Evolutionary conservation across 2,329 filamentous ascomycete genomes (phyloP).

Genomic region (Polytolypa hystricis): DNA sequence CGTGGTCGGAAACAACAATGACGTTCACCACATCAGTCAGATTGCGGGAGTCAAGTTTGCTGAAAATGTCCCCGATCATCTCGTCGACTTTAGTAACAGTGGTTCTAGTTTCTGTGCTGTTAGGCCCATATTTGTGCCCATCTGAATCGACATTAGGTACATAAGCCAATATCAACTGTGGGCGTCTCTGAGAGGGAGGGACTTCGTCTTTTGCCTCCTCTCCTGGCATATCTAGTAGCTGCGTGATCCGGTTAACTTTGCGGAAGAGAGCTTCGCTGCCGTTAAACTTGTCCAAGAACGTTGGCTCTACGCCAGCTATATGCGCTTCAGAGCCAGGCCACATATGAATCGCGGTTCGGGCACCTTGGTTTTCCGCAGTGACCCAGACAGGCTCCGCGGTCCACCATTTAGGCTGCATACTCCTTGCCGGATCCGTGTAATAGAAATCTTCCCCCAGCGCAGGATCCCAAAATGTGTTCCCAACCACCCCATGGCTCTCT

Average conservation of each 20-base stretch:
- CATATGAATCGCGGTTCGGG: constrained; percentile 85
- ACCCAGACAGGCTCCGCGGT: constrained; percentile 87
- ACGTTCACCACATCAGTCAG: constrained; percentile 84
- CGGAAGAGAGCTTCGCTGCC: constrained; percentile 58
- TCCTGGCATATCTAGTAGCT: constrained; percentile 75
- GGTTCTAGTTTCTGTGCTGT: constrained; percentile 76
- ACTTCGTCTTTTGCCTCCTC: constrained; percentile 38
- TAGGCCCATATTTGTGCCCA: constrained; percentile 82
- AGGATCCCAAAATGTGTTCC: constrained; percentile 92
- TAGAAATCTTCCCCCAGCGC: constrained; percentile 66
- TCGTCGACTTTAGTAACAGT: constrained; percentile 71
- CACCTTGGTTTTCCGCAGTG: constrained; percentile 72
- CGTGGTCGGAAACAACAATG: constrained; percentile 93
- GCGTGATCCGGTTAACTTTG: constrained; percentile 70
- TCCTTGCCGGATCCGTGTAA: constrained; percentile 66
- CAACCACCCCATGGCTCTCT: constrained; percentile 83
- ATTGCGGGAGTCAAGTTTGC: constrained; percentile 68
- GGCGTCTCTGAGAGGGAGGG: constrained; percentile 48
- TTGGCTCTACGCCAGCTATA: constrained; percentile 62
- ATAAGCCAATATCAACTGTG: constrained; percentile 87
- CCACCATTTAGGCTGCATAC: constrained; percentile 88
- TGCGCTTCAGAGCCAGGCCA: constrained; percentile 95
- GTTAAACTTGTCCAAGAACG: constrained; percentile 76
- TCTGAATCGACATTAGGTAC: constrained; percentile 84
- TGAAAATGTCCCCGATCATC: constrained; percentile 69